These are phyloP conservation scores for Hyphopichia buzzinii DNA, from an alignment of 1,139 yeast genomes.

Conservation along the genomic window DNA sequence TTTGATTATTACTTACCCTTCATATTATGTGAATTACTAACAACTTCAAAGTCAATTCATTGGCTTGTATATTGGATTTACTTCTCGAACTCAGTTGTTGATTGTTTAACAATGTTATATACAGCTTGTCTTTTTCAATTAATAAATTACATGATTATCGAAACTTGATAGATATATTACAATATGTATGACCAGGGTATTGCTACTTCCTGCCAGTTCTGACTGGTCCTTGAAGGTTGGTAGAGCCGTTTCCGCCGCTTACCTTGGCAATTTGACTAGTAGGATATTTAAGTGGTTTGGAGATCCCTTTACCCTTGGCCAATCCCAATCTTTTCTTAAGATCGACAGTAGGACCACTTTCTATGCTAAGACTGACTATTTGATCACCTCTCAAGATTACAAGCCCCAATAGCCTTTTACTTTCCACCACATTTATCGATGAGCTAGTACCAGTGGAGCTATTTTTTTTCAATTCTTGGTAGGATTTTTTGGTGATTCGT, in stretches of 20 bases:
- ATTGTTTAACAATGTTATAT: not conserved
- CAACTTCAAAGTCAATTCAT: no score
- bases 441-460: conserved; percentile 12
- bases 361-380: conserved; percentile 78
- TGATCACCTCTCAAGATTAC: conserved; percentile 87
- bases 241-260: not conserved
- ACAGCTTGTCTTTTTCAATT: not conserved
- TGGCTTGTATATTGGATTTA: no score
- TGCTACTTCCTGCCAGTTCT: not conserved
- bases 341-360: conserved; percentile 67
- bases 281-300: conserved; percentile 39
- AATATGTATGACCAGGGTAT: no score
- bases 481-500: conserved; percentile 65
- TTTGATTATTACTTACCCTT: not conserved
- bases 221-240: conserved; percentile 12
- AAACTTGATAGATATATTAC: not conserved
- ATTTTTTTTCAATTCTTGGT: conserved; percentile 36
- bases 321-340: conserved; percentile 40
- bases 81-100: not conserved
- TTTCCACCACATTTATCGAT: conserved; percentile 36
- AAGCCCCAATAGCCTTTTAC: conserved; percentile 74
- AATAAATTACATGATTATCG: not conserved
- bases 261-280: conserved; percentile 16
- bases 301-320: conserved; percentile 45
- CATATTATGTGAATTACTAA: conserved; percentile 4